Evolutionary conservation across 1,284 basidiomycete genomes (phyloP).

Genomic region (Papiliotrema fonsecae): DNA sequence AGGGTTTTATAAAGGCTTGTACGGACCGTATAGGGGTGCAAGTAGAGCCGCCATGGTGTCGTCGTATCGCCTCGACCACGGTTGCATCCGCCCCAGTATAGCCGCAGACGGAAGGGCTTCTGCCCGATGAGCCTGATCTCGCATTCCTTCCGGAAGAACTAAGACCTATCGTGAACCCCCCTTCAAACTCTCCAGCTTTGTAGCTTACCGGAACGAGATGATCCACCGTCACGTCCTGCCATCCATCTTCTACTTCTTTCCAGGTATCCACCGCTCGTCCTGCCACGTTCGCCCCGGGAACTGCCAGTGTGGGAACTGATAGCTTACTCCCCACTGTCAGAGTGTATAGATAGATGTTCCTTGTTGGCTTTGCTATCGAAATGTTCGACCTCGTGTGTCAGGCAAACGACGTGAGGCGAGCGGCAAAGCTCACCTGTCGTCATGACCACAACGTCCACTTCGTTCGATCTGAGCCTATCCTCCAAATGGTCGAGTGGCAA

Average conservation of each 20-base stretch:
- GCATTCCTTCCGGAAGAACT: not conserved
- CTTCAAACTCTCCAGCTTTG: too few relatives aligned
- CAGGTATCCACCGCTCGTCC: too few relatives aligned
- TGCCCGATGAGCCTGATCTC: not conserved
- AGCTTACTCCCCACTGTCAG: too few relatives aligned
- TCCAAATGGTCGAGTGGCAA: not conserved
- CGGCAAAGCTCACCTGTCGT: not conserved
- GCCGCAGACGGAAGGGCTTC: not conserved
- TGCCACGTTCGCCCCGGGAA: too few relatives aligned
- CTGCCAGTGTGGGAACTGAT: too few relatives aligned
- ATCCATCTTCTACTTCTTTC: too few relatives aligned
- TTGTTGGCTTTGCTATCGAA: not conserved
- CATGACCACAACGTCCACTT: not conserved
- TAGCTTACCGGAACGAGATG: too few relatives aligned
- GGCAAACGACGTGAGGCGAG: not conserved
- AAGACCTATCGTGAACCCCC: not conserved
- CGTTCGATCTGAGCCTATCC: not conserved
- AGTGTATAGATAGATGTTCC: not conserved
- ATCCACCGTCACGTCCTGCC: too few relatives aligned
- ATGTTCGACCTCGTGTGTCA: not conserved
- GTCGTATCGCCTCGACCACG: not conserved
- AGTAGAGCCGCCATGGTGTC: not conserved
- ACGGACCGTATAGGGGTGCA: not conserved
- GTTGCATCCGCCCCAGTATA: not conserved
- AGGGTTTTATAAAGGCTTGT: too few relatives aligned